Evolutionary conservation across 805 yeast species (phyloP), one percentile per base, ranked within the genome.

Genomic region (Spathaspora hagerdaliae): DNA sequence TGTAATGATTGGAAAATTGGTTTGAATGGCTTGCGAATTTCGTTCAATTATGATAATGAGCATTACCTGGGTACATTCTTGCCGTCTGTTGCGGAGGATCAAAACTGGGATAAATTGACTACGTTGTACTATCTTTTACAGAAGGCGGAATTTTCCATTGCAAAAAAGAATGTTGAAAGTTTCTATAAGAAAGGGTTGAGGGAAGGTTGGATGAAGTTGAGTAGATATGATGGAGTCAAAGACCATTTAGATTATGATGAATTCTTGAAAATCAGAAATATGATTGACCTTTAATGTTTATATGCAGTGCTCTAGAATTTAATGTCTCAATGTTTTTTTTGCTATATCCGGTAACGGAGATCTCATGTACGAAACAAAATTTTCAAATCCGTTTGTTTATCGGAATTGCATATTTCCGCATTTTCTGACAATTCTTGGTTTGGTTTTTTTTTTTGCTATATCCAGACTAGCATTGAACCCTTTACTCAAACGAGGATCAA

Each of bases 51-150:
- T 15, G 53, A 59, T 7, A 74, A 76, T 1, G 57, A 65, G 4
- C 48, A 58, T 0, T 74, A 70, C 44, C 78, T 84, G 41, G 89
- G 97, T 0, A 94, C 98, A 0, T 94, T 89, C 54, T 65, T 94
- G 36, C 99, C 99, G 0, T 86, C 82, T 36, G 98, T 94, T 1
- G 96, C 97, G 19, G 74, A 68, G 5, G 98, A 92, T 53, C 96
- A 91, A 54, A 81, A 79, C 1, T 89, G 97, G 96, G 77, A 75
- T 52, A 77, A 85, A 55, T 65, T 69, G 13, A 83, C 86, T 24
- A 92, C 98, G 0, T 63, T 92, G 45, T 71, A 71, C 48, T 77
- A 87, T 52, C 71, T 95, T 34, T 78, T 92, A 2, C 67, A 73
- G 19, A 94, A 94, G 60, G 90, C 96, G 0, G 94, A 88, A 0